Conservation (phyloP, 441 rosid species). For the Populus hybrid region DNA sequence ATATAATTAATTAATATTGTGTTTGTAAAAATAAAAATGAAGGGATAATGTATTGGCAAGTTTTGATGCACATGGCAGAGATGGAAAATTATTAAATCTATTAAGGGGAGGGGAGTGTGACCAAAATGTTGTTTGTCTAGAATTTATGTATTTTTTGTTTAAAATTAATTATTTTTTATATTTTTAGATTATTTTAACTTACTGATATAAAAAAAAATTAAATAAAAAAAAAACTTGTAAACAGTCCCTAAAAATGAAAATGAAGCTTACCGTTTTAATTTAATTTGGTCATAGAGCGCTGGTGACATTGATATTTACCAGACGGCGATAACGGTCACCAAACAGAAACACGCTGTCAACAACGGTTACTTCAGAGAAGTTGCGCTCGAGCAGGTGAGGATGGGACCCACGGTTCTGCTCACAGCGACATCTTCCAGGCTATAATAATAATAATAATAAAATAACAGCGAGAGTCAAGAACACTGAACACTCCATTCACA, state of each 20-base stretch:
- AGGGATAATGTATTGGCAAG: neutral
- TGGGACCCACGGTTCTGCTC: neutral
- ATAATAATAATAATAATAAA: neutral
- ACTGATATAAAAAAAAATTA: no score
- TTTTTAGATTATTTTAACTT: no score
- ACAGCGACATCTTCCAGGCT: neutral
- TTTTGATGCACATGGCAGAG: neutral
- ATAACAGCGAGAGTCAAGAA: neutral
- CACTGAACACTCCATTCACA: neutral
- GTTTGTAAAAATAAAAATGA: neutral
- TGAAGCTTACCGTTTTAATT: neutral
- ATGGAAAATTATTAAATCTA: no score
- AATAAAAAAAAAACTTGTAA: no score
- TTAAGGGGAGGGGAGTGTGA: no score
- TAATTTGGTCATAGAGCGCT: neutral
- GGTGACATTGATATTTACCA: neutral
- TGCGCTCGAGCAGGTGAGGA: neutral
- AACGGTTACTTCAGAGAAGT: constrained; percentile 24
- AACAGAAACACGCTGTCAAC: neutral
- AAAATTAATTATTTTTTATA: no score
- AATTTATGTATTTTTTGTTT: no score
- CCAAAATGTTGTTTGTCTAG: no score
- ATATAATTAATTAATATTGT: no score
- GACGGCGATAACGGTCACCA: constrained; percentile 20
- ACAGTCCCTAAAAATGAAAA: neutral